Base-by-base conservation (phyloP, 805 yeast genomes). In the Jamesozyma piceae region DNA sequence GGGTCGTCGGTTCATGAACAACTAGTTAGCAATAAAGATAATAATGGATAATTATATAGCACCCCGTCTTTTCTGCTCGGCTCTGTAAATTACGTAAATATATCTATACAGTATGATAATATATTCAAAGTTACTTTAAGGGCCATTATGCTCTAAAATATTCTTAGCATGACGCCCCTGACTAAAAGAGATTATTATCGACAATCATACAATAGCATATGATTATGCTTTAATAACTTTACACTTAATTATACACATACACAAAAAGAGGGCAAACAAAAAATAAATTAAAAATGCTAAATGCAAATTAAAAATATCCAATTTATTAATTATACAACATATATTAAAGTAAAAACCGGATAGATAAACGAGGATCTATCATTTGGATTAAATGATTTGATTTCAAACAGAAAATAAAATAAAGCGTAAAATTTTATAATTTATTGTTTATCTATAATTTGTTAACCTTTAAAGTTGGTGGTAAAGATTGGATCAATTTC, bases 401-500 rank as follows among this genome's bases (percentile, higher is more conserved):
- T 20, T 3, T 34, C 5, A 34, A 11, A 34, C 11, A 19, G 26
- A 15, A 24, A 32, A 18, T 15, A 15, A 35, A 24, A 35, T 10
- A 24, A 24, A 24, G 28, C 28, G 28, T 11, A 24, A 24, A 24
- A 24, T 24, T n/a, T 17, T 19, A 19, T 5, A 27, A 26, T 22
- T 38, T 30, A 21, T 15, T 9, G 21, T 15, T 21, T 31, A 37
- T 49, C 66, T 68, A 68, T 64, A 66, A 64, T 53, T 62, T 63
- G 65, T 68, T 77, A 68, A 82, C 81, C 69, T 79, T 77, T 72
- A 84, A 78, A 64, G 84, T 78, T 69, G 98, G 95, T 71, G 97
- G 97, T 65, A 92, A 78, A 65, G 97, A 84, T 78, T 89, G 96
- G 67, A 85, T 81, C 75, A 92, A 80, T 79, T 92, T 92, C 82